Conservation (phyloP, 2,329 filamentous ascomycete species). For the Tolypocladium endophyticum region DNA sequence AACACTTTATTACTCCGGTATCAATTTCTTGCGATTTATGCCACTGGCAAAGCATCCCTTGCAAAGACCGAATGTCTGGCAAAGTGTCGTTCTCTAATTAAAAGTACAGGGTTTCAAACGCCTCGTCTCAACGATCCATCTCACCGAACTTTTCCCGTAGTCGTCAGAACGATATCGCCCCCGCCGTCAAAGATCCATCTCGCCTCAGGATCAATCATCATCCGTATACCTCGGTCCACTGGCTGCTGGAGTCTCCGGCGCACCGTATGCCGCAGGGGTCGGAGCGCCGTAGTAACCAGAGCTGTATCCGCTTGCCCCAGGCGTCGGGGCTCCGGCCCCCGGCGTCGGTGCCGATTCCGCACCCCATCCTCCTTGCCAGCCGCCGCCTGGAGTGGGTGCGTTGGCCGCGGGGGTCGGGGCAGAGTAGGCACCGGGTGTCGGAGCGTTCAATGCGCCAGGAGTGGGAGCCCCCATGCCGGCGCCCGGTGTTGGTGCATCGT, state of each 20-base stretch:
- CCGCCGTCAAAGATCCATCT: background rate
- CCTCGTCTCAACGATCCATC: background rate
- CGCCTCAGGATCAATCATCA: constrained; percentile 26
- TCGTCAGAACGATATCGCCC: background rate
- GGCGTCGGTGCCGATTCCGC: constrained; percentile 58
- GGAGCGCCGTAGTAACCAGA: constrained; percentile 43
- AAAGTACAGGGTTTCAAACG: background rate
- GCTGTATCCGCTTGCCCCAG: constrained; percentile 47
- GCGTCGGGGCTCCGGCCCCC: constrained; percentile 56
- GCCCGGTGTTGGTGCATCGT: constrained; percentile 62
- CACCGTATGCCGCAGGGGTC: constrained; percentile 51
- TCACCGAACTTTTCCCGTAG: background rate
- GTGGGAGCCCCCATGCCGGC: constrained; percentile 49
- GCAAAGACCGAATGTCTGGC: background rate
- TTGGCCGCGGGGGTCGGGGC: constrained; percentile 52
- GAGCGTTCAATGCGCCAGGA: constrained; percentile 53
- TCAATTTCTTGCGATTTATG: background rate
- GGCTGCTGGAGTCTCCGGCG: constrained; percentile 51
- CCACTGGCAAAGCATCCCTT: background rate
- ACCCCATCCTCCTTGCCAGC: constrained; percentile 49
- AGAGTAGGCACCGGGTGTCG: constrained; percentile 60
- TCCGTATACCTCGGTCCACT: constrained; percentile 45
- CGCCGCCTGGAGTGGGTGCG: constrained; percentile 60
- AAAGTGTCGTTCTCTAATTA: background rate
- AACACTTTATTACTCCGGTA: background rate